Evolutionary conservation across 371 early-diverging fungal genomes (phyloP).

Genomic region (Lichtheimia ramosa): DNA sequence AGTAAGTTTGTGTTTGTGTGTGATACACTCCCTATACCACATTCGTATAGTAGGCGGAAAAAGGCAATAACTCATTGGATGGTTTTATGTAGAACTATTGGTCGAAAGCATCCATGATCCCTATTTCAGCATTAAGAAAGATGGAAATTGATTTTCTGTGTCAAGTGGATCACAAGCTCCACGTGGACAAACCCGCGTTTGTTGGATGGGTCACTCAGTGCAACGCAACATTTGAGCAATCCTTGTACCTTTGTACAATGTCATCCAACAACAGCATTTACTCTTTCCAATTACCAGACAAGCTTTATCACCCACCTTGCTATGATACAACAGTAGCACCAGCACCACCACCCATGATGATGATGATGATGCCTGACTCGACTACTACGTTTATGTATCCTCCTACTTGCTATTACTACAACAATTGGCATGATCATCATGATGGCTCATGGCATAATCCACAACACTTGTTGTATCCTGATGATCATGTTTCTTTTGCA

Average conservation of each 20-base stretch:
- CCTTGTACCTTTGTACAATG: not conserved
- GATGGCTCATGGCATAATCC: too few species aligned
- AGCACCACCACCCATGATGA: too few species aligned
- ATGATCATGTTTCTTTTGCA: conserved; percentile 2
- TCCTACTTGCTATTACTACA: too few species aligned
- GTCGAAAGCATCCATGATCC: conserved; percentile 17
- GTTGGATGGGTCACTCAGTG: conserved; percentile 6
- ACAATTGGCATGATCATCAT: too few species aligned
- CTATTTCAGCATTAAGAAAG: conserved; percentile 2
- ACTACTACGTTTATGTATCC: too few species aligned
- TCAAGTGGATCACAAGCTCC: conserved; percentile 7
- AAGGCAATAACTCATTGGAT: too few species aligned
- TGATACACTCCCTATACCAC: not conserved
- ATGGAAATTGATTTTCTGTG: conserved; percentile 9
- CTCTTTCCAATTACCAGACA: not conserved
- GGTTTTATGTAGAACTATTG: conserved; percentile 14
- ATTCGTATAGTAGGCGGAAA: too few species aligned
- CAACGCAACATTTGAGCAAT: conserved; percentile 7
- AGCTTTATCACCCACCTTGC: not conserved
- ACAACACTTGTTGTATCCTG: not conserved
- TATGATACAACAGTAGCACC: too few species aligned
- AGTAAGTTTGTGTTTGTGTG: conserved; percentile 16
- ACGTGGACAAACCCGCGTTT: conserved; percentile 5
- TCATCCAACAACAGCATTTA: not conserved
- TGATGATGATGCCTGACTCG: too few species aligned